Base-by-base conservation (phyloP, 257 asterid genomes). In the Avicennia marina region DNA sequence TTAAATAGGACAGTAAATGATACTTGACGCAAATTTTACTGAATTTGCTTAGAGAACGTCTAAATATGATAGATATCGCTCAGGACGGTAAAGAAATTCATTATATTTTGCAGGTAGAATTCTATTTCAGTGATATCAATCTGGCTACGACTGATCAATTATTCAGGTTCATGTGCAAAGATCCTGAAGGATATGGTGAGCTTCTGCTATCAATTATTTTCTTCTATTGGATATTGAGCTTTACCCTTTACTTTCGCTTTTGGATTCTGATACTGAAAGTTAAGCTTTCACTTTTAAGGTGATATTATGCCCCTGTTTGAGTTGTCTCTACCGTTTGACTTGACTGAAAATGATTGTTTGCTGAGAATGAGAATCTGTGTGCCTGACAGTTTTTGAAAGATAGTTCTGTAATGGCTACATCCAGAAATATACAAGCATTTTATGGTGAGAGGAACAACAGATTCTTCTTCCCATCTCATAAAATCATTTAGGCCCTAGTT, bases 71-170 rank as follows among this genome's bases (percentile, higher is more conserved):
- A 13, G 2, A 0, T 10, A 6, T 24, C 31, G 47, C 18, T 42
- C 36, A 9, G 12, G 31, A 2, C n/a, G n/a, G n/a, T 36, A 4
- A 11, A n/a, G 3, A 16, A 15, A 4, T 4, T 53, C 40, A n/a
- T 18, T 56, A 19, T 71, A 42, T 29, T 65, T 17, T 65, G 66
- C 81, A 89, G 97, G 95, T 89, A 62, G 97, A 89, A 64, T 89
- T 78, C 73, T 89, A 86, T 72, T 89, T 89, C 81, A 89, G 97
- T 66, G 97, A 89, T 60, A 70, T 86, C 64, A 89, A 89, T 77
- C 77, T 89, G 67, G 97, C 97, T 24, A 86, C 95, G n/a, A 89
- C 97, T 52, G 95, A 83, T 72, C 91, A 83, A 68, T 69, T 86
- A 53, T 80, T 76, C 65, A 68, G 77, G 75, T 63, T 73, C 66